These are phyloP conservation scores for Zygoascus sp. DNA, from an alignment of 1,139 yeast genomes.

Conservation along the genomic window DNA sequence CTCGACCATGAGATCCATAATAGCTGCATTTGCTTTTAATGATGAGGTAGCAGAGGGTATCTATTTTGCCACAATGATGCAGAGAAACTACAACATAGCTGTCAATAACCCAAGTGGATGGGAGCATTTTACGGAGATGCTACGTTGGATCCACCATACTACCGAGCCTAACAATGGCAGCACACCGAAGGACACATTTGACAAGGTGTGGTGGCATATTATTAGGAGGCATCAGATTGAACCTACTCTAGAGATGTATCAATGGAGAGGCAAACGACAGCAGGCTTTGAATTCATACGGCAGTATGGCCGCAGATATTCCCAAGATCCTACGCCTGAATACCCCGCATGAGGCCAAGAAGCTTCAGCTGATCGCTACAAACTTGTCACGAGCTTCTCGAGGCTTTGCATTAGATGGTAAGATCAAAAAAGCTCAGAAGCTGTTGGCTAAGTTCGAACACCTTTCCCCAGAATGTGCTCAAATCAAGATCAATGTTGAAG, in stretches of 20 bases:
- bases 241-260: constrained; percentile 24
- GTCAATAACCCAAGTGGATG: constrained; percentile 22
- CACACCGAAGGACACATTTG: constrained; percentile 24
- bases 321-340: constrained; percentile 10
- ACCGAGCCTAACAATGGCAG: constrained; percentile 26
- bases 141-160: constrained; percentile 28
- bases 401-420: constrained; percentile 18
- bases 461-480: constrained; percentile 17
- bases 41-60: constrained; percentile 29
- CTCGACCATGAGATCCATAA: constrained; percentile 30
- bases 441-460: constrained; percentile 21
- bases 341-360: constrained; percentile 12
- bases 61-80: constrained; percentile 24
- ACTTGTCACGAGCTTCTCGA: constrained; percentile 16
- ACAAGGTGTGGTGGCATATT: constrained; percentile 27
- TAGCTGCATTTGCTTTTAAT: constrained; percentile 32
- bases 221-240: constrained; percentile 15
- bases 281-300: constrained; percentile 13
- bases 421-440: constrained; percentile 23
- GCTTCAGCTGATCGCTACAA: constrained; percentile 10
- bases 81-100: constrained; percentile 23
- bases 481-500: constrained; percentile 10
- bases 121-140: constrained; percentile 28
- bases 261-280: constrained; percentile 18
- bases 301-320: constrained; percentile 8